Conservation (phyloP, 1,284 basidiomycete genomes). For the Phlebopus sp. region DNA sequence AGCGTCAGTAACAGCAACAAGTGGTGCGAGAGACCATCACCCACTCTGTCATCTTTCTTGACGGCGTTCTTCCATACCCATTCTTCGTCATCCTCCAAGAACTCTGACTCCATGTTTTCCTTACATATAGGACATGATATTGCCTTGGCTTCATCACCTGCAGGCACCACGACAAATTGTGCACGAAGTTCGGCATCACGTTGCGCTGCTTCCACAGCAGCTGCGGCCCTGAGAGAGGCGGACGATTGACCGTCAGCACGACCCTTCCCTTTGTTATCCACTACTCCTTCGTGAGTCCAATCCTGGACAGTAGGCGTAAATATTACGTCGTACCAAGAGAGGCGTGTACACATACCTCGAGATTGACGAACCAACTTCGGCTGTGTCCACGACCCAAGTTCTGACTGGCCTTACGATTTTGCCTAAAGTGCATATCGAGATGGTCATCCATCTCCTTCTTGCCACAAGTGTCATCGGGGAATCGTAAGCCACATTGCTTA, state of each 20-base stretch:
- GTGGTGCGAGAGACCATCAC: conserved; percentile 33
- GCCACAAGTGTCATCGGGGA: conserved; percentile 67
- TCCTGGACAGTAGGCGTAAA: conserved; percentile 50
- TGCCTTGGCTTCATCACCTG: conserved; percentile 77
- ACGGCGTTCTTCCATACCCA: conserved; percentile 98
- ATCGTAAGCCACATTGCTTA: conserved; percentile 92
- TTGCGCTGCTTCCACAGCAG: conserved; percentile 66
- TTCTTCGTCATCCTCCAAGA: conserved; percentile 95
- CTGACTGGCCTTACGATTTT: conserved; percentile 88
- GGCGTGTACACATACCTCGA: conserved; percentile 64
- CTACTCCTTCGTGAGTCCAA: conserved; percentile 71
- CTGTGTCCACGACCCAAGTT: conserved; percentile 84
- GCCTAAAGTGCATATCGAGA: conserved; percentile 95
- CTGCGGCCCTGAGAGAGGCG: conserved; percentile 53
- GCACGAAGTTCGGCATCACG: conserved; percentile 73
- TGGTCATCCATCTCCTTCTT: conserved; percentile 85
- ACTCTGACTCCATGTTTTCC: conserved; percentile 90
- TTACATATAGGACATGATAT: conserved; percentile 96
- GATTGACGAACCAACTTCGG: conserved; percentile 85
- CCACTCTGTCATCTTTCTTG: conserved; percentile 75
- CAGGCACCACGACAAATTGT: conserved; percentile 84
- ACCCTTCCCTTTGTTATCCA: conserved; percentile 65
- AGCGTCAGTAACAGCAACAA: conserved; percentile 2
- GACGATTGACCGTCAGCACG: conserved; percentile 49
- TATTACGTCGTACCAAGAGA: conserved; percentile 7